Evolutionary conservation across 148 eudicot genomes (phyloP).

Genomic region (Pharnaceum exiguum): DNA sequence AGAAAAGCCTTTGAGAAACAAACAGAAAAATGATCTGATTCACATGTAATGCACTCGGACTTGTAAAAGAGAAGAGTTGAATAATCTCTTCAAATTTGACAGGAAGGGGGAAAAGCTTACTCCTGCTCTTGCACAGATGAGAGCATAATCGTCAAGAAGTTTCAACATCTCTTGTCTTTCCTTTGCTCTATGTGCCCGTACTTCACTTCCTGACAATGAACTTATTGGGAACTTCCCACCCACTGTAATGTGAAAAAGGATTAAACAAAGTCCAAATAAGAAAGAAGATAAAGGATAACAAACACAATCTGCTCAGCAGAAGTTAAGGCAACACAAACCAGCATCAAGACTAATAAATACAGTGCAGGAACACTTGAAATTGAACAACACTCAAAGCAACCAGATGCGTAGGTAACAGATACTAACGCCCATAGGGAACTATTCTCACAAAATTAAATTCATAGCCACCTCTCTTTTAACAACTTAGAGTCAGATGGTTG

Average conservation of each 20-base stretch:
- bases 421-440: too few species aligned
- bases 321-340: neutral
- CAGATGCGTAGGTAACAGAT: too few species aligned
- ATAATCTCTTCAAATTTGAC: neutral
- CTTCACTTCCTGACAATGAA: slow-evolving; percentile 38
- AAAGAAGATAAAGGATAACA: neutral
- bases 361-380: too few species aligned
- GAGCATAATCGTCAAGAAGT: slow-evolving; percentile 41
- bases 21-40: neutral
- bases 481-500: too few species aligned
- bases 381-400: too few species aligned
- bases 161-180: slow-evolving; percentile 56
- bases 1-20: neutral
- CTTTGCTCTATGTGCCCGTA: slow-evolving; percentile 32
- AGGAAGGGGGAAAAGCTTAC: slow-evolving; percentile 26
- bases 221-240: slow-evolving; percentile 43
- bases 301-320: neutral
- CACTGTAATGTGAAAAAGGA: slow-evolving; percentile 33
- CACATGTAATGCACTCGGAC: neutral
- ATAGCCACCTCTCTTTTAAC: too few species aligned
- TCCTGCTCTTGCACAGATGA: slow-evolving; percentile 49
- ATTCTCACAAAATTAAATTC: too few species aligned
- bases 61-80: neutral
- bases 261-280: neutral
- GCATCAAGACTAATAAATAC: neutral